Base-by-base conservation (phyloP, 805 yeast species). In the Tetrapisispora phaffii region DNA sequence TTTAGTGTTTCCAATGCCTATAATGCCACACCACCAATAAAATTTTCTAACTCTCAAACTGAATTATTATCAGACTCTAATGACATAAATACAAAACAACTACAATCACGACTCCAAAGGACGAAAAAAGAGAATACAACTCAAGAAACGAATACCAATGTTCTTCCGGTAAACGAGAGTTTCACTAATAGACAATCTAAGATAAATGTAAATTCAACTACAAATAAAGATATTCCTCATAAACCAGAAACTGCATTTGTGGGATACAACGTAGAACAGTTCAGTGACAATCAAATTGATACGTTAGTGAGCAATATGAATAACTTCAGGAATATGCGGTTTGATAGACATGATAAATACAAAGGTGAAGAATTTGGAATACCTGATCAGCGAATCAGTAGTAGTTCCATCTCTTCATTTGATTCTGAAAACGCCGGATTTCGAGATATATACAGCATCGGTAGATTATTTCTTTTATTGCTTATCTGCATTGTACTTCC, bases 401-500 rank as follows among this genome's bases (percentile, higher is more conserved):
- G 53, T 7, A 26, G 50, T 16, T 60, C 65, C 4, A 37, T 55
- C 7, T 46, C 49, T 9, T 55, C 63, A 4, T 51, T 52, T 34
- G 56, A 54, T 31, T 59, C 66, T 1, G 35, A 46, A 22, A 32
- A 45, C 10, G 41, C 48, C 28, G 34, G 42, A 28, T 58, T 57
- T 31, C 26, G 8, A 4, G 57, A 59, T 23, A 46, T 58, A 8
- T 61, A 57, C 43, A 58, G 65, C 34, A 37, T 53, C 4, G 23
- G 38, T 19, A 44, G 62, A 17, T 48, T 62, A 1, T 1, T 51
- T 3, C 10, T 53, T 2, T 38, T 57, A 15, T 20, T 60, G 3
- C 6, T 49, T 2, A 32, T 46, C 2, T 59, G 65, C 43, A 23
- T 51, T 8, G 13, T 59, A 4, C 37, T 55, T 4, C 65, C 66